Percentiles rank a stretch among this genome's conserved stretches.
Conservation (phyloP, 2,329 filamentous ascomycete species). For the Cordyceps militaris region DNA sequence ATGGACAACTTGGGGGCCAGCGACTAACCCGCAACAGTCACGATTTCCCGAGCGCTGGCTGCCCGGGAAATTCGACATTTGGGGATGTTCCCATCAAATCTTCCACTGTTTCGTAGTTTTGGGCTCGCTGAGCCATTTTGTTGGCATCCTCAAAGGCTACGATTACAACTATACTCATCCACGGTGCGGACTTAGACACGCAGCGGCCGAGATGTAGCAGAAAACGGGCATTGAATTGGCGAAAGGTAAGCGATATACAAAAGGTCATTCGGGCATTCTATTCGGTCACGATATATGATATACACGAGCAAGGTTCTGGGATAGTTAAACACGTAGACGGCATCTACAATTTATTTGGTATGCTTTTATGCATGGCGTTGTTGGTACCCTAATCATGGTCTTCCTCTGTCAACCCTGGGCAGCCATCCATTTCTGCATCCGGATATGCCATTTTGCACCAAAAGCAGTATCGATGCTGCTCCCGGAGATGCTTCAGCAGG, state of each 20-base stretch:
- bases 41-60: conserved; percentile 35
- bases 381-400: conserved; percentile 52
- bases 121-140: conserved; percentile 20
- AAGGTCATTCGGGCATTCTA: background rate
- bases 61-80: conserved; percentile 38
- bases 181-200: conserved; percentile 11
- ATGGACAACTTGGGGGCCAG: background rate
- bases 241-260: background rate
- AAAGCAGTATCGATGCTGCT: conserved; percentile 77
- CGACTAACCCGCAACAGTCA: conserved; percentile 21
- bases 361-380: background rate
- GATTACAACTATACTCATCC: conserved; percentile 18
- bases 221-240: background rate
- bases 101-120: conserved; percentile 39
- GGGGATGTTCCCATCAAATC: conserved; percentile 38
- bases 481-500: conserved; percentile 62
- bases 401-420: conserved; percentile 80
- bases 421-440: conserved; percentile 71
- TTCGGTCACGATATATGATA: background rate
- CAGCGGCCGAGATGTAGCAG: background rate
- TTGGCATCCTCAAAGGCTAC: conserved; percentile 16
- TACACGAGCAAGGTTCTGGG: background rate
- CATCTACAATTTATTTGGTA: background rate
- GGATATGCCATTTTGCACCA: conserved; percentile 89
- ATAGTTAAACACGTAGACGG: background rate